Evolutionary conservation across 768 basidiomycete genomes (phyloP).

Genomic region (Gautieria morchelliformis): DNA sequence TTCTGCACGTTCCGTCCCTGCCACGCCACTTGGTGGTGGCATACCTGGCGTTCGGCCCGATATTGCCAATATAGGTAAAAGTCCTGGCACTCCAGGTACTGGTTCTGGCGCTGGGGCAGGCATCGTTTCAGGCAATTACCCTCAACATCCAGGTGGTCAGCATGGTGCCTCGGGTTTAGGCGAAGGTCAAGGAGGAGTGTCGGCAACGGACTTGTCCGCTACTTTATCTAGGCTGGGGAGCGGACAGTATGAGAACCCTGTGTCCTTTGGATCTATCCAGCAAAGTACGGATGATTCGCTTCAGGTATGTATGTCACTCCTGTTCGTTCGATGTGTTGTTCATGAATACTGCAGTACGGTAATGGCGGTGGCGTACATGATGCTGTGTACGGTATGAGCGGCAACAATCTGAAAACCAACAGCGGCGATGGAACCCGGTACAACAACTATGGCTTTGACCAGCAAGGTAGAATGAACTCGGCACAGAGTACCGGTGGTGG

Average conservation of each 20-base stretch:
- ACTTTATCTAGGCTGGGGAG: constrained; percentile 62
- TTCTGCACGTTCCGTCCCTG: constrained; percentile 65
- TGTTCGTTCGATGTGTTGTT: constrained; percentile 9
- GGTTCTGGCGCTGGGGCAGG: background rate
- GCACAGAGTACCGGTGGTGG: constrained; percentile 29
- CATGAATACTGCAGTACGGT: constrained; percentile 17
- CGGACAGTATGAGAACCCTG: constrained; percentile 42
- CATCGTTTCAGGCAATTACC: background rate
- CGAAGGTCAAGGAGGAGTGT: constrained; percentile 23
- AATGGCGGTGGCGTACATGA: constrained; percentile 36
- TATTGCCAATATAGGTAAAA: constrained; percentile 45
- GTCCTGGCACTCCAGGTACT: constrained; percentile 57
- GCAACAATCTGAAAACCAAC: constrained; percentile 38
- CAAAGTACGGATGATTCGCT: constrained; percentile 40
- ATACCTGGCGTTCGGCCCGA: constrained; percentile 23
- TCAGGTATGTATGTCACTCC: constrained; percentile 32
- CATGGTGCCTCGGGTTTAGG: background rate
- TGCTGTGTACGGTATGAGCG: constrained; percentile 36
- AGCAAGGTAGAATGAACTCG: constrained; percentile 30
- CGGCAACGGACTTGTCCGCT: constrained; percentile 51
- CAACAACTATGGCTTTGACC: constrained; percentile 49
- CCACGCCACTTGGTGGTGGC: constrained; percentile 53
- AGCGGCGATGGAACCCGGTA: constrained; percentile 26
- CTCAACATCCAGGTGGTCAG: background rate
- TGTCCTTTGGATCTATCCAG: constrained; percentile 48